Conservation (phyloP, 768 basidiomycete species). For the Hortiboletus flavorubellus region DNA sequence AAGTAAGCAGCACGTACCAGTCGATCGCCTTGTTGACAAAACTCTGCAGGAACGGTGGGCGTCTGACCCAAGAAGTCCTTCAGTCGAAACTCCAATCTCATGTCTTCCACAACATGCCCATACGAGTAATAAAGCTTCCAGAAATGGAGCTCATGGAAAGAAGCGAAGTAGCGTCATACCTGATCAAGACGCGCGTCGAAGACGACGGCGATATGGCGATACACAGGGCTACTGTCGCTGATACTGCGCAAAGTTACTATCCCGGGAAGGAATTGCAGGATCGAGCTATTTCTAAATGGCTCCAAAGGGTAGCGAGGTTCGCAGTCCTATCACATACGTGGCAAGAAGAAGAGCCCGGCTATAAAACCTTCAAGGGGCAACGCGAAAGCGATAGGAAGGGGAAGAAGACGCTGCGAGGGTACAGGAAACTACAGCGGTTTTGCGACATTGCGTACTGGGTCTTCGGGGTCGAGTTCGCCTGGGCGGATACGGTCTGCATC, state of each 20-base stretch:
- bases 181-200: neutral
- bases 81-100: neutral
- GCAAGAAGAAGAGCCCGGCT: neutral
- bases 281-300: neutral
- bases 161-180: neutral
- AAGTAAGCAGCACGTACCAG: neutral
- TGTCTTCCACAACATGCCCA: neutral
- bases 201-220: no score
- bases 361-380: neutral
- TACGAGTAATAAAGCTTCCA: neutral
- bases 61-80: neutral
- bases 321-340: neutral
- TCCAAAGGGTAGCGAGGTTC: neutral
- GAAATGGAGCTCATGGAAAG: neutral
- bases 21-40: neutral
- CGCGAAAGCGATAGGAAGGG: neutral
- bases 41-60: neutral
- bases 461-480: constrained; percentile 4
- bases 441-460: neutral
- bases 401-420: neutral
- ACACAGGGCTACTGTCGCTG: no score
- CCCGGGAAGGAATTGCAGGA: neutral
- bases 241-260: no score
- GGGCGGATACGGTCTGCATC: constrained; percentile 15
- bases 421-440: neutral